Evolutionary conservation across 306 rosid genomes (phyloP), one percentile per base, ranked within the genome.

Genomic region (Quercus ilex): DNA sequence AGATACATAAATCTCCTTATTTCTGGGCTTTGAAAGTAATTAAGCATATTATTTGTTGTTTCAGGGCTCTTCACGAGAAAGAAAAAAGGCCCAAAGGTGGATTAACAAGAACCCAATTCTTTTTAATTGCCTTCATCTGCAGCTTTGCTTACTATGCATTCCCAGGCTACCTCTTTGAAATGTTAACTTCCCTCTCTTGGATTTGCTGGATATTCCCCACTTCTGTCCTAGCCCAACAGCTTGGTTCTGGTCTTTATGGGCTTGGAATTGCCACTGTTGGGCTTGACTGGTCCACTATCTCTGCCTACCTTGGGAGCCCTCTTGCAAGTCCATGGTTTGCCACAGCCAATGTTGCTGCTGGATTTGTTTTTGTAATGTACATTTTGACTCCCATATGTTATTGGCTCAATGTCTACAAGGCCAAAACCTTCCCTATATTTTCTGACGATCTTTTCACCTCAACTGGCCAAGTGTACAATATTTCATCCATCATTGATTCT

Each of bases 271-370:
- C 87, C 0, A 83, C 93, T 0, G 2, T 91, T 35, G 98, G 97
- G 80, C 82, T 94, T 0, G 97, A 94, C 78, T 94, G 98, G 98
- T 92, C 97, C 51, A 85, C 97, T 19, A 85, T 92, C 64, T 91
- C 97, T 3, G 78, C 98, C 38, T 94, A 94, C 81, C 92, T 94
- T 0, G 98, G 98, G 33, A 94, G 98, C 90, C 98, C 98, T 70
- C 88, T 94, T 0, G 97, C 97, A 0, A 94, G 98, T 74, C 98
- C 98, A 81, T 94, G 97, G 97, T 94, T 94, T 80, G 98, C 98
- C 58, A 94, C 98, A 0, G 98, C 97, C 43, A 94, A 94, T 26
- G 93, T 94, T 1, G 98, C 97, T 1, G 97, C 23, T 1, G 98
- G 98, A 1, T 94, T 79, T 53, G 55, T 88, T 35, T 59, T 87